Conservation (phyloP, 257 asterid genomes). For the Gynochthodes officinalis region DNA sequence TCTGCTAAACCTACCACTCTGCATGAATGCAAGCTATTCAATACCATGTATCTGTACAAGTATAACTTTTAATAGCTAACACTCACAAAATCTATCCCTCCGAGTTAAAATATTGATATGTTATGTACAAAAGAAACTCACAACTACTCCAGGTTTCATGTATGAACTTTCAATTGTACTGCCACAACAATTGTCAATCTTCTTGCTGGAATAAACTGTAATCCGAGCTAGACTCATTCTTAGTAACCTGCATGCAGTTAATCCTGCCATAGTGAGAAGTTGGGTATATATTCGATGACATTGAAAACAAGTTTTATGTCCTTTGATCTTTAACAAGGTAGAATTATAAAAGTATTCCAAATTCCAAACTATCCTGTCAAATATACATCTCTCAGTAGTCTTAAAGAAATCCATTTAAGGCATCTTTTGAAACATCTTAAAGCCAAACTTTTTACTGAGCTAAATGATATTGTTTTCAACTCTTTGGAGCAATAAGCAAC, state of each 20-base stretch:
- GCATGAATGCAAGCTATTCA: background rate
- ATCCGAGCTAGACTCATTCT: conserved; percentile 68
- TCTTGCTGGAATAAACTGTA: conserved; percentile 71
- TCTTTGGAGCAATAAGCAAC: background rate
- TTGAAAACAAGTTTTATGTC: background rate
- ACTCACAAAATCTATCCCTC: background rate
- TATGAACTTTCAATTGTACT: background rate
- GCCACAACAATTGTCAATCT: conserved; percentile 32
- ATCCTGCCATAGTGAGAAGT: conserved; percentile 5
- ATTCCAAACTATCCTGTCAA: background rate
- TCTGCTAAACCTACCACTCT: background rate
- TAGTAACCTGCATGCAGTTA: conserved; percentile 54
- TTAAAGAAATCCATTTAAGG: background rate
- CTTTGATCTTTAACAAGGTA: too few relatives aligned
- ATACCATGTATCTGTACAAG: conserved; percentile 9
- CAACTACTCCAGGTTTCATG: background rate
- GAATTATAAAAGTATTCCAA: background rate
- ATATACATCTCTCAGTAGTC: background rate
- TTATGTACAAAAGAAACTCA: conserved; percentile 9
- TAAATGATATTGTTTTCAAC: background rate
- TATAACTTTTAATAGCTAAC: background rate
- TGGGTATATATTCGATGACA: background rate
- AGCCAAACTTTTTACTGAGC: background rate
- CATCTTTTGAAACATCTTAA: background rate
- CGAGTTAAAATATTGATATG: background rate